phyloP scores from a whole-genome alignment of 2,329 filamentous ascomycete species.

The Harringtonia lauricola region DNA sequence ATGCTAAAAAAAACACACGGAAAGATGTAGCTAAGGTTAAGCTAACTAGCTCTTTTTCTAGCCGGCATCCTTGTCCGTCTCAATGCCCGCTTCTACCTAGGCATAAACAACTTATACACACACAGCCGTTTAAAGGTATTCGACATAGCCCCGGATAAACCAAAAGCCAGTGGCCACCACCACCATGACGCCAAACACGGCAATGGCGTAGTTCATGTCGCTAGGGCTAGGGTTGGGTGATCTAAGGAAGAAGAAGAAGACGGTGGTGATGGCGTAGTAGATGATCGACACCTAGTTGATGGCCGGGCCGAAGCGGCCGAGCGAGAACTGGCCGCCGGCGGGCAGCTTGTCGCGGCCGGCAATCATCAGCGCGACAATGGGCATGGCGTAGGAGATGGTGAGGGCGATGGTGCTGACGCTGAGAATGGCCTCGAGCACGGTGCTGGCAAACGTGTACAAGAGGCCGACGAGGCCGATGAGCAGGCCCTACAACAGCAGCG shows the following conservation, averaged over 20 bases:
- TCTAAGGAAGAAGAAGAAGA: conserved; percentile 11
- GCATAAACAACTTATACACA: too few species aligned
- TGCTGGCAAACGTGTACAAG: conserved; percentile 41
- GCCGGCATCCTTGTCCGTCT: too few species aligned
- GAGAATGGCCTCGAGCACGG: conserved; percentile 40
- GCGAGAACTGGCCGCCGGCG: conserved; percentile 32
- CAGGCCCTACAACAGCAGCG: conserved; percentile 4
- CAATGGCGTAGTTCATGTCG: conserved; percentile 12
- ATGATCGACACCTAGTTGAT: conserved; percentile 9
- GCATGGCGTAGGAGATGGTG: conserved; percentile 39
- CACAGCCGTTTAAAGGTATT: too few species aligned
- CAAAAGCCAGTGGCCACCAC: conserved; percentile 9
- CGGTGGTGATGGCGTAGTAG: conserved; percentile 10
- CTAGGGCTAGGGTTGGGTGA: conserved; percentile 6
- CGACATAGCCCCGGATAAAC: conserved; percentile 8
- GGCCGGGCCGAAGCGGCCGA: conserved; percentile 15
- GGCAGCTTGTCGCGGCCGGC: conserved; percentile 32
- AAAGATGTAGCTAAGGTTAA: too few species aligned
- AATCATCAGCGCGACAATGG: conserved; percentile 34
- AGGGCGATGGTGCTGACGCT: conserved; percentile 45
- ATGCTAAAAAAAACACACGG: too few species aligned
- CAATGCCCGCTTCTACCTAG: too few species aligned
- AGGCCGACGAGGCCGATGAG: conserved; percentile 8
- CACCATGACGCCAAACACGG: conserved; percentile 11
- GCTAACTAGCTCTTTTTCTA: too few species aligned